A percentile compares a stretch with the other conserved stretches of the same genome.
Conservation (phyloP, 192 early-diverging fungal genomes). For the Umbelopsis ramanniana region DNA sequence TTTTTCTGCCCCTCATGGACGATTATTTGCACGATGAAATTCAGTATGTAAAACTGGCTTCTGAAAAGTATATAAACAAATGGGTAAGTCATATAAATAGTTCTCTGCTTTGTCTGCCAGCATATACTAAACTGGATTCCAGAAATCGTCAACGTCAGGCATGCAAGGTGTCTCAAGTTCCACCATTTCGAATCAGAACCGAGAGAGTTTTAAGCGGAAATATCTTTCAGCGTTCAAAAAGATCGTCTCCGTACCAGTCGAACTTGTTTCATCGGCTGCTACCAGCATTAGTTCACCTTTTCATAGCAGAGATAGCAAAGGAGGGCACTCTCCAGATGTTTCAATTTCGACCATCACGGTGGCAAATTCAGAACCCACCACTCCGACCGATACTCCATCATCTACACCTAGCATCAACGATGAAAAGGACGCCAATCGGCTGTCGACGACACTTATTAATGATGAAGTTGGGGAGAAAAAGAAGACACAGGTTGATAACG, state of each 20-base stretch:
- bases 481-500: background rate
- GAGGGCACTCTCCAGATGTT: background rate
- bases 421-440: conserved; percentile 8
- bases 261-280: conserved; percentile 43
- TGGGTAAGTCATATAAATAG: conserved; percentile 49
- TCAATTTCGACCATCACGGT: background rate
- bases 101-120: background rate
- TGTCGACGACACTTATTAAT: background rate
- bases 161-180: background rate
- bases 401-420: conserved; percentile 19
- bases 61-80: conserved; percentile 64
- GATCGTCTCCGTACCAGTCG: conserved; percentile 50
- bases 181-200: conserved; percentile 33
- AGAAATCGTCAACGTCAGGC: background rate
- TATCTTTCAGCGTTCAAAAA: conserved; percentile 59
- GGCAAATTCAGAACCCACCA: conserved; percentile 6
- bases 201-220: conserved; percentile 49
- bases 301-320: conserved; percentile 1
- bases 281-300: conserved; percentile 38
- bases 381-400: conserved; percentile 29
- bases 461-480: background rate
- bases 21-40: conserved; percentile 72
- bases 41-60: conserved; percentile 59
- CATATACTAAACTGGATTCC: background rate
- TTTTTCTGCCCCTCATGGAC: conserved; percentile 70